phyloP scores from a whole-genome alignment of 2,329 filamentous ascomycete species.

The Alternaria consortialis region DNA sequence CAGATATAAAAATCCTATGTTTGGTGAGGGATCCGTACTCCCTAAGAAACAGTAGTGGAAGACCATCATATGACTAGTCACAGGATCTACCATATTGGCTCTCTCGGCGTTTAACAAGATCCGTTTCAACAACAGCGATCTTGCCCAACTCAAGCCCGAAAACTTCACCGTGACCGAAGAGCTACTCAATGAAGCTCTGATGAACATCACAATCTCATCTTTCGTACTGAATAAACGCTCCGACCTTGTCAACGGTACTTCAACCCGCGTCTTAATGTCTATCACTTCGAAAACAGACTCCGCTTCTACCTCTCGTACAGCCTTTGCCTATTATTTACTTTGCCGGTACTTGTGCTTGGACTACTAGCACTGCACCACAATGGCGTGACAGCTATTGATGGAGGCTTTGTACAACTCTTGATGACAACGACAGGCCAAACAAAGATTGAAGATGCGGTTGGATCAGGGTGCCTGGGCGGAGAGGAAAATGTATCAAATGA shows the following conservation, averaged over 20 bases:
- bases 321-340: rapidly evolving
- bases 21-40: too few relatives aligned
- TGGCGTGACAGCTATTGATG: neutral
- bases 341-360: neutral
- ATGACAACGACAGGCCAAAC: neutral
- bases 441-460: neutral
- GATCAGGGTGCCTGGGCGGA: neutral
- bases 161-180: too few relatives aligned
- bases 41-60: too few relatives aligned
- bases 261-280: neutral
- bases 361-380: neutral
- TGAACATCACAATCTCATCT: neutral
- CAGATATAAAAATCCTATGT: too few relatives aligned
- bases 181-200: neutral
- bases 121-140: too few relatives aligned
- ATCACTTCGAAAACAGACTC: neutral
- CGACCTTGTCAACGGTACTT: neutral
- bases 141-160: too few relatives aligned
- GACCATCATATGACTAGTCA: too few relatives aligned
- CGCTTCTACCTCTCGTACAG: neutral
- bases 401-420: neutral
- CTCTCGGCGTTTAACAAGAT: too few relatives aligned
- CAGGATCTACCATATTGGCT: too few relatives aligned
- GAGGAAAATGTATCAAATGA: neutral
- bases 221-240: neutral